Conservation (phyloP, 441 rosid genomes). For the Adansonia gregorii region DNA sequence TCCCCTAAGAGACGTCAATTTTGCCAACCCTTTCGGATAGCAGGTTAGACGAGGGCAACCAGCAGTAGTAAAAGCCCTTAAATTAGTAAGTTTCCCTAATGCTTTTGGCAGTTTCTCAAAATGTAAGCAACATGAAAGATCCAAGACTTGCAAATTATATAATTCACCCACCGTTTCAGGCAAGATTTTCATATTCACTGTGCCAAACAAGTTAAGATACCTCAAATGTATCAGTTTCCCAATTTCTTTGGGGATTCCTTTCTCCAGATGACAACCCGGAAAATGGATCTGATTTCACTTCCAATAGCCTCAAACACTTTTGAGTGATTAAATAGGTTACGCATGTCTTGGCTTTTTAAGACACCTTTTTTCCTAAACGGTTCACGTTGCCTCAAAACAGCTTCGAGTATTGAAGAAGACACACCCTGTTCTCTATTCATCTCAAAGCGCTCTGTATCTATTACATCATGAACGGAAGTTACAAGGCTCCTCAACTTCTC, state of each 20-base stretch:
- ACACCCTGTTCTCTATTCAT: background rate
- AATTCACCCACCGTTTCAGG: background rate
- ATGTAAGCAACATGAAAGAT: background rate
- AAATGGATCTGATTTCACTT: background rate
- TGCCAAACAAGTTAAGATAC: background rate
- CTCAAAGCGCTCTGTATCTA: no score
- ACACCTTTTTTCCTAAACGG: background rate
- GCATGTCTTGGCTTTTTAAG: background rate
- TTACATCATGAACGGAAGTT: background rate
- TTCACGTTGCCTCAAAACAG: background rate
- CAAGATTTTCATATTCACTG: background rate
- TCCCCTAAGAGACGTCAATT: background rate
- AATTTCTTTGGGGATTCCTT: background rate
- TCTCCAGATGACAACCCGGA: background rate
- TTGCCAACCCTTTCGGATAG: background rate
- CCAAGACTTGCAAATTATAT: background rate
- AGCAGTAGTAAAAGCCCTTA: background rate
- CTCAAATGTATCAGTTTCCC: background rate
- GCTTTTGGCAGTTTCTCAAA: background rate
- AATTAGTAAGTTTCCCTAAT: background rate
- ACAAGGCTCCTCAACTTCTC: background rate
- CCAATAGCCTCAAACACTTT: background rate
- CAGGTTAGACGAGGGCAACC: background rate
- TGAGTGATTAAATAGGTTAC: background rate
- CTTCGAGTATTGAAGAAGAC: background rate